phyloP scores from a whole-genome alignment of 345 rosid species.

The Limnanthes douglasii region DNA sequence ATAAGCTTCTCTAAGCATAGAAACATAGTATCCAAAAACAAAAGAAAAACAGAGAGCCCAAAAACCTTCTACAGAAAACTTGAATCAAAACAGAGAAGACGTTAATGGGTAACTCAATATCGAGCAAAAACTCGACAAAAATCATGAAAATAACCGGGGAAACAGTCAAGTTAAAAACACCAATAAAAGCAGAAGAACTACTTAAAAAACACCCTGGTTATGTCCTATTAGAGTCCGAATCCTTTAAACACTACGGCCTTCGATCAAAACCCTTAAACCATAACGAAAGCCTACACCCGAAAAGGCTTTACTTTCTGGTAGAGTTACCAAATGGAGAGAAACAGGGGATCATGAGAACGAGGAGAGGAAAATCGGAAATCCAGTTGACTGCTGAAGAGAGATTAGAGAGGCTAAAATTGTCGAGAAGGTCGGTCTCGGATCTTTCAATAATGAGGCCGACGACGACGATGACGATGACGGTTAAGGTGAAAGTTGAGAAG shows the following conservation, averaged over 20 bases:
- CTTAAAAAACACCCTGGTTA: slow-evolving; percentile 48
- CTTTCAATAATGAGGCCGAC: slow-evolving; percentile 24
- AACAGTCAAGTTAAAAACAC: slow-evolving; percentile 62
- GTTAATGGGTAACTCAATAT: too few species aligned
- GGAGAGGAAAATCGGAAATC: slow-evolving; percentile 72
- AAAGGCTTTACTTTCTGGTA: slow-evolving; percentile 76
- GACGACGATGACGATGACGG: slow-evolving; percentile 19
- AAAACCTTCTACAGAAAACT: too few species aligned
- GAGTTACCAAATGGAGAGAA: slow-evolving; percentile 36
- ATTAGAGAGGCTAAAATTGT: slow-evolving; percentile 64
- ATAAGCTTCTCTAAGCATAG: too few species aligned
- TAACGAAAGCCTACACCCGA: slow-evolving; percentile 42
- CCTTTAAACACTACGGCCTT: slow-evolving; percentile 53
- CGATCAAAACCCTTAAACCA: slow-evolving; percentile 60
- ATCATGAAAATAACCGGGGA: slow-evolving; percentile 88
- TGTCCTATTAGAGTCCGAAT: slow-evolving; percentile 67
- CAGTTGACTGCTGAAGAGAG: slow-evolving; percentile 78
- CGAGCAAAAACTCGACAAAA: slow-evolving; percentile 38
- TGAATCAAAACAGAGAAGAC: too few species aligned
- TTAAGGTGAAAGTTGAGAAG: slow-evolving; percentile 54
- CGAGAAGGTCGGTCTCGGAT: slow-evolving; percentile 72
- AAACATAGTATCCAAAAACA: too few species aligned
- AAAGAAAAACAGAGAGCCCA: too few species aligned
- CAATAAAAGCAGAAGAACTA: slow-evolving; percentile 66
- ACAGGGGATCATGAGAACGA: slow-evolving; percentile 27